Evolutionary conservation across 2,329 filamentous ascomycete species (phyloP).

Genomic region (Elsinoe perseae): DNA sequence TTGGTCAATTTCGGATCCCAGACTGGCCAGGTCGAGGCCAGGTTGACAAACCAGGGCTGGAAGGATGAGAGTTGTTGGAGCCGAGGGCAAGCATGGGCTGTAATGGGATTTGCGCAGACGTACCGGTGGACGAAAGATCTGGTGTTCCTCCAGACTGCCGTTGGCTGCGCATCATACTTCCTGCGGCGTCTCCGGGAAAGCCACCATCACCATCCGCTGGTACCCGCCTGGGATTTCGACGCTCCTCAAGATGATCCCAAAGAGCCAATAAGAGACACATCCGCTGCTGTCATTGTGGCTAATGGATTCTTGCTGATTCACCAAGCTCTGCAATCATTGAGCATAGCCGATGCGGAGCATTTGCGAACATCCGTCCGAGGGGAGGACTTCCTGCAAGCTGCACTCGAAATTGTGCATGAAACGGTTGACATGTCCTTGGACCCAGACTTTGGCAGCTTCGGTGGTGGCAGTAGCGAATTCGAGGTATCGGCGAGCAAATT

Average conservation of each 20-base stretch:
- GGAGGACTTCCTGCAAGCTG: slow-evolving; percentile 18
- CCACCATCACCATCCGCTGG: slow-evolving; percentile 20
- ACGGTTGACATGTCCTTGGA: slow-evolving; percentile 9
- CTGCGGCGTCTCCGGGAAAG: slow-evolving; percentile 34
- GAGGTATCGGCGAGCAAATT: slow-evolving; percentile 28
- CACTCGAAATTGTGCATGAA: not conserved
- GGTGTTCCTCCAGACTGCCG: slow-evolving; percentile 39
- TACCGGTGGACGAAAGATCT: slow-evolving; percentile 42
- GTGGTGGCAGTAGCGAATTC: not conserved
- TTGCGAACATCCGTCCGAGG: not conserved
- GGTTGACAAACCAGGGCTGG: slow-evolving; percentile 44
- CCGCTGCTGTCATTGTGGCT: slow-evolving; percentile 36
- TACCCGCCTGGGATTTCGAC: slow-evolving; percentile 48
- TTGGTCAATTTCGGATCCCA: slow-evolving; percentile 41
- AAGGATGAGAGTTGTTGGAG: slow-evolving; percentile 40
- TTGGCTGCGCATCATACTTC: slow-evolving; percentile 42
- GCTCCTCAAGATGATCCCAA: slow-evolving; percentile 35
- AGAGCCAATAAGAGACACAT: slow-evolving; percentile 30
- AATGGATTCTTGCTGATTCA: slow-evolving; percentile 37
- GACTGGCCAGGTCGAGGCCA: slow-evolving; percentile 38
- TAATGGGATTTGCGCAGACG: slow-evolving; percentile 42
- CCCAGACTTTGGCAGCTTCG: not conserved
- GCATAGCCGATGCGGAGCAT: not conserved
- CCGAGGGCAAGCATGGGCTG: slow-evolving; percentile 44
- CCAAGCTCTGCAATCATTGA: slow-evolving; percentile 20